Base-by-base conservation (phyloP, 1,284 basidiomycete species). In the Leccinum insigne region DNA sequence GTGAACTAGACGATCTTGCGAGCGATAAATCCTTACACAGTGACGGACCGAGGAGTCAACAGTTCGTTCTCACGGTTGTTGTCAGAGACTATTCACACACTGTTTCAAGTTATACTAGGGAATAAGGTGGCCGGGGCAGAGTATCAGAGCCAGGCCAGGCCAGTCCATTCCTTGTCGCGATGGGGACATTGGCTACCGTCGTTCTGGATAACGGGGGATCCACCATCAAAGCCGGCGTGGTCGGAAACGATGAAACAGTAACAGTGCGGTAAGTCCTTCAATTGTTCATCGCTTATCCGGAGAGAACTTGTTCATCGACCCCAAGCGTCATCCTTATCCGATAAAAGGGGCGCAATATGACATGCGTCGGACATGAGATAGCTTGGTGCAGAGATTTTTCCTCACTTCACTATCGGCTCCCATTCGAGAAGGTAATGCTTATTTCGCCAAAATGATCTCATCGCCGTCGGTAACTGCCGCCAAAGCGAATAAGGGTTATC, bases 171-270 rank as follows among this genome's bases (percentile, higher is more conserved):
- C 21, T 21, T 23, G 23, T 10, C 44, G n/a, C 18, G 32, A 85
- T 85, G 83, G 73, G 78, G 49, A 69, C 77, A 54, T 63, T 77
- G 47, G 76, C 83, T 3, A 81, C 87, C 16, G 80, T 95, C 66
- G 82, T 96, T 9, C 82, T 96, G 56, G 95, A 96, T 75, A 97
- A 96, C 77, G 95, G 95, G 57, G 95, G 87, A 10, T 87, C 85
- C 63, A 86, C 85, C 3, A 89, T 96, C 78, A 97, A 96, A 75
- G 85, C 86, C 10, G 91, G 92, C n/a, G 78, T 82, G 14, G 71
- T 75, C 63, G 75, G 77, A 64, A 67, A 70, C 70, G 72, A 75
- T 64, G 73, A 69, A 65, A 66, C 67, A 58, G 64, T 68, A 65
- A 66, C 67, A 58, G 64, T 68, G 63, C 69, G 68, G 72, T 71